These are phyloP conservation scores for Conoideocrella luteorostrata DNA, from an alignment of 2,329 filamentous ascomycete species.

Conservation along the genomic window DNA sequence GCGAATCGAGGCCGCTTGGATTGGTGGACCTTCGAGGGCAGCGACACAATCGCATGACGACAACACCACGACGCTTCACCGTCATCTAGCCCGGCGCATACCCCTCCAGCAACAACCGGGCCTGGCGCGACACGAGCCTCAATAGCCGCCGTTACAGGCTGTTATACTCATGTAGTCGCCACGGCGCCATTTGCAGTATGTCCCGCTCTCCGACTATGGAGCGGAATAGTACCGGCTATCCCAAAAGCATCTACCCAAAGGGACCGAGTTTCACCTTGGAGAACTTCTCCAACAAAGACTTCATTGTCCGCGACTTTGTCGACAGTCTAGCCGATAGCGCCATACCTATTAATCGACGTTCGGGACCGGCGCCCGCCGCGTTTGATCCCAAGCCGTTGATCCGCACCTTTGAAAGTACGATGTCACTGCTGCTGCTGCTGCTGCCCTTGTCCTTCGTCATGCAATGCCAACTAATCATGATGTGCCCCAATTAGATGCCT, in stretches of 20 bases:
- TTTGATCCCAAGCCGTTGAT: slow-evolving; percentile 98
- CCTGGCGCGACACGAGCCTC: background rate
- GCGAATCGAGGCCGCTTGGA: too few species aligned
- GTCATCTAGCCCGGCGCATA: background rate
- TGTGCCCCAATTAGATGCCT: slow-evolving; percentile 39
- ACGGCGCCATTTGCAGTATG: slow-evolving; percentile 13
- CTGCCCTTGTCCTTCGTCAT: background rate
- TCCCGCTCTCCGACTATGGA: slow-evolving; percentile 30
- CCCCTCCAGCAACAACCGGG: background rate
- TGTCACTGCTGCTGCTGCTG: background rate
- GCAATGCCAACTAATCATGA: too few species aligned
- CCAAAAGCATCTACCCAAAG: slow-evolving; percentile 66
- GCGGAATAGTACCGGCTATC: slow-evolving; percentile 36
- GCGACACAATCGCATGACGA: too few species aligned
- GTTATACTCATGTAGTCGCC: slow-evolving; percentile 25
- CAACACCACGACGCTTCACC: too few species aligned
- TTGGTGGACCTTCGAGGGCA: too few species aligned
- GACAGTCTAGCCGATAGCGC: slow-evolving; percentile 85
- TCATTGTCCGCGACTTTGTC: slow-evolving; percentile 97
- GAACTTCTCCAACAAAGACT: slow-evolving; percentile 83
- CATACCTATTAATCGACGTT: slow-evolving; percentile 72
- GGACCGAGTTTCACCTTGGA: slow-evolving; percentile 82
- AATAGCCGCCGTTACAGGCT: background rate
- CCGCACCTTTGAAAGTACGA: slow-evolving; percentile 76
- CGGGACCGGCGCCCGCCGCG: slow-evolving; percentile 53